Percentiles rank a stretch among this genome's conserved stretches.
phyloP scores from a whole-genome alignment of 371 early-diverging fungal species.

The Mortierella sp. region DNA sequence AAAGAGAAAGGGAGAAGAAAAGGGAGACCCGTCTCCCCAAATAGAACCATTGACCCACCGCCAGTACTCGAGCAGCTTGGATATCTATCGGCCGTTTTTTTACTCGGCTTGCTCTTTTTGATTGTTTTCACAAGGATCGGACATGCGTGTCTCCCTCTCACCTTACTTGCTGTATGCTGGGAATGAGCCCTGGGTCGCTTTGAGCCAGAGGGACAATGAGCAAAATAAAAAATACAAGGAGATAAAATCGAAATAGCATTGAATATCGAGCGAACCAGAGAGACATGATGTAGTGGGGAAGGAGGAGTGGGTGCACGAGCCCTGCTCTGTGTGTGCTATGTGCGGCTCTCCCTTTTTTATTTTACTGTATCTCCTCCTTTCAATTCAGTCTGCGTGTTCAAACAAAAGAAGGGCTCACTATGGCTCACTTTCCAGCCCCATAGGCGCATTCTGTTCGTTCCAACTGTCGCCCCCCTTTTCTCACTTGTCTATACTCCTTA shows the following conservation, averaged over 20 bases:
- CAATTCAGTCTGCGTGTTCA: background rate
- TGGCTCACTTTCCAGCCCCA: background rate
- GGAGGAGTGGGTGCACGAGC: background rate
- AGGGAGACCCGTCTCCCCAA: too few relatives aligned
- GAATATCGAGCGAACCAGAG: background rate
- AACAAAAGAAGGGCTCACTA: background rate
- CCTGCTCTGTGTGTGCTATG: constrained; percentile 3
- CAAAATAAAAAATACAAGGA: background rate
- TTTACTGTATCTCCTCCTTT: background rate
- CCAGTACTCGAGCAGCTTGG: too few relatives aligned
- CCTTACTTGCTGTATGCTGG: background rate
- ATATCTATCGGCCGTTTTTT: background rate
- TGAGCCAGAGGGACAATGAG: background rate
- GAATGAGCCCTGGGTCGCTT: background rate
- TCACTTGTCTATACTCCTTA: background rate
- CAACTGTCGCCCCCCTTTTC: background rate
- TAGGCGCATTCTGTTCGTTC: background rate
- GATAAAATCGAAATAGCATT: background rate
- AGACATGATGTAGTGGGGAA: background rate
- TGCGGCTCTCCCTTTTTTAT: background rate
- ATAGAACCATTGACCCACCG: background rate
- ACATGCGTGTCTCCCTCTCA: background rate
- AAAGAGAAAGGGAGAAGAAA: too few relatives aligned
- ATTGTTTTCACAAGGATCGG: background rate
- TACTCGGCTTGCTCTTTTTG: background rate